These are phyloP conservation scores for Chytridium lagenaria DNA, from an alignment of 371 early-diverging fungal genomes.

Conservation along the genomic window DNA sequence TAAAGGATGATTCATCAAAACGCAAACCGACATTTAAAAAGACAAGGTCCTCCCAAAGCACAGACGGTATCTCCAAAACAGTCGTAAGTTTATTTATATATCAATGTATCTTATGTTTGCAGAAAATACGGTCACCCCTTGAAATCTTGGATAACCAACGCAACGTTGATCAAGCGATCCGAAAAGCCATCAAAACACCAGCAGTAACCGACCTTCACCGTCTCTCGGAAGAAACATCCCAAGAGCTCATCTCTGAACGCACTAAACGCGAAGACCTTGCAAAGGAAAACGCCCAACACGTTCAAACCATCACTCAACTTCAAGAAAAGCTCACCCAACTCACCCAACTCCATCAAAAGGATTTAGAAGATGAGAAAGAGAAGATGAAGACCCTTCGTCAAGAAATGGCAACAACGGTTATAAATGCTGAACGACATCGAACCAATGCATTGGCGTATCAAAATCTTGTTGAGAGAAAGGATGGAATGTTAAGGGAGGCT, in stretches of 20 bases:
- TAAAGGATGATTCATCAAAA: no score
- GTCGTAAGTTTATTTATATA: neutral
- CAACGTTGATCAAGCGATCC: neutral
- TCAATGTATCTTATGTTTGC: neutral
- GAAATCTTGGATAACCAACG: neutral
- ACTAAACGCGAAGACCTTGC: no score
- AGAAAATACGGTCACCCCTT: neutral
- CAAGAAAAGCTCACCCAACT: neutral
- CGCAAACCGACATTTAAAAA: no score
- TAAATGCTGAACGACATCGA: neutral
- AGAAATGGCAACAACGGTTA: neutral
- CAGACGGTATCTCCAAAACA: neutral
- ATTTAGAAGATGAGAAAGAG: neutral
- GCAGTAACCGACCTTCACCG: neutral
- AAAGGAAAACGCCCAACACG: no score
- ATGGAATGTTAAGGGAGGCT: neutral
- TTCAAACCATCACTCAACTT: neutral
- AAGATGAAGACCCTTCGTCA: neutral
- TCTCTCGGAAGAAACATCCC: neutral
- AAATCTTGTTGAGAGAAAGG: neutral
- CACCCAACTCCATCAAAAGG: neutral
- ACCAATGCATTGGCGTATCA: neutral
- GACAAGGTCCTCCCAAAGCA: neutral
- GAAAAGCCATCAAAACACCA: neutral
- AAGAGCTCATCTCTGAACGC: no score